Conservation (phyloP, 2,329 filamentous ascomycete species). For the Pestalotiopsis sp. region DNA sequence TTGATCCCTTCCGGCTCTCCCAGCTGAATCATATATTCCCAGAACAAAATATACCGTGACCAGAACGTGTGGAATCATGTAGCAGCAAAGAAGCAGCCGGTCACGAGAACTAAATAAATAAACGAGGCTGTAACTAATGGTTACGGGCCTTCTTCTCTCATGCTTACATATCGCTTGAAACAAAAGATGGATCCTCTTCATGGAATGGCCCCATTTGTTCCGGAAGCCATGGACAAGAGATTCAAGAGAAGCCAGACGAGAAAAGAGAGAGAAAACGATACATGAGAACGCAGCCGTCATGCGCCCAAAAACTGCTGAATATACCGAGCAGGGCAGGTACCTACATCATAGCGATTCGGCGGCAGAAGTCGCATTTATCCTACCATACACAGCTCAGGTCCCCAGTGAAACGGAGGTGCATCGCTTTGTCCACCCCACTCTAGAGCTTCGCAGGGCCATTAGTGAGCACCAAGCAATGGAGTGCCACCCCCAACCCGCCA, state of each 20-base stretch:
- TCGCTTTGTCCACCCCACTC: background rate
- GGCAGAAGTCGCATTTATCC: conserved; percentile 6
- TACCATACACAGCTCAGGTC: background rate
- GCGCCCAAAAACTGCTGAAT: background rate
- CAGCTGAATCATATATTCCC: background rate
- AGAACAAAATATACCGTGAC: background rate
- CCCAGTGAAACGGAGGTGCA: background rate
- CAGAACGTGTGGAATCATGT: background rate
- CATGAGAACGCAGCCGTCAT: background rate
- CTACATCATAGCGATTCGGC: background rate
- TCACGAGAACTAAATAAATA: background rate
- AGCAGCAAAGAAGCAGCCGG: background rate
- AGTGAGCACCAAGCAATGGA: conserved; percentile 1
- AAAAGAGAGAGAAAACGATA: background rate
- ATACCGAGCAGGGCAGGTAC: background rate
- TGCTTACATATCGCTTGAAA: conserved; percentile 10
- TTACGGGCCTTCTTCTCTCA: background rate
- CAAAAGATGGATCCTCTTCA: conserved; percentile 1
- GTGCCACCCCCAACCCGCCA: background rate
- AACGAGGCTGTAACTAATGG: conserved; percentile 6
- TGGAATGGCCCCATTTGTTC: background rate
- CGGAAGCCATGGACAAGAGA: background rate
- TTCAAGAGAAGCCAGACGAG: background rate
- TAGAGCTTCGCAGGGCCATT: conserved; percentile 3
- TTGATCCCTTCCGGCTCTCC: background rate